Base-by-base conservation (phyloP, 192 early-diverging fungal species). In the Coemansia sp. region DNA sequence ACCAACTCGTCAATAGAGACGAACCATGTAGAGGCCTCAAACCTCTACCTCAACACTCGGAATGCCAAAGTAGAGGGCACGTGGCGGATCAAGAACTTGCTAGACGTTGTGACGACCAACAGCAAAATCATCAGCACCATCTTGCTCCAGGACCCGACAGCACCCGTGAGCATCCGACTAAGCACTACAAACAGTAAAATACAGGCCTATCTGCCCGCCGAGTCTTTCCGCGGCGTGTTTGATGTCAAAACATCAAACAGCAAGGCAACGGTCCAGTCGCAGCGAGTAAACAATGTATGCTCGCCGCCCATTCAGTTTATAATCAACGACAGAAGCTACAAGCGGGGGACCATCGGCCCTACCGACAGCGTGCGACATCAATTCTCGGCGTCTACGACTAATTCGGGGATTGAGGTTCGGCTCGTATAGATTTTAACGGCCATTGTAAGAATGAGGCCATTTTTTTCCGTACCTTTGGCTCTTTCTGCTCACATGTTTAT, bases 161-260 rank as follows among this genome's bases (percentile, higher is more conserved):
- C 27, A 0, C 65, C 46, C 3, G 62, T 64, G 22, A 46, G 2
- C 20, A 68, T 77, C 31, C 46, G 38, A 3, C 40, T 80, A 0
- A 46, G 12, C 11, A 75, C 78, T 1, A 60, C 73, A 1, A 80
- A 75, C 39, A 61, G 70, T 43, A 69, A 49, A 18, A 75, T 80
- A 40, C 24, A 38, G 38, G 73, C 57, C 1, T 27, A 52, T 39
- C 62, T 77, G 62, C 69, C 65, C 0, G 69, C 69, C 13, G 41
- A 53, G 27, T 39, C 33, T 24, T 77, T 77, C 36, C 31, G 75
- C 15, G 75, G 75, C 61, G 24, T 40, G 11, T 68, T 77, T 44
- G 75, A 77, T 40, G 22, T 40, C 36, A 68, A 64, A 18, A 77
- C 75, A 8, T 60, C 62, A 6, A 76, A 71, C 43, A 33, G 61